Conservation (phyloP, 1,284 basidiomycete genomes). For the Xanthoconium separans region DNA sequence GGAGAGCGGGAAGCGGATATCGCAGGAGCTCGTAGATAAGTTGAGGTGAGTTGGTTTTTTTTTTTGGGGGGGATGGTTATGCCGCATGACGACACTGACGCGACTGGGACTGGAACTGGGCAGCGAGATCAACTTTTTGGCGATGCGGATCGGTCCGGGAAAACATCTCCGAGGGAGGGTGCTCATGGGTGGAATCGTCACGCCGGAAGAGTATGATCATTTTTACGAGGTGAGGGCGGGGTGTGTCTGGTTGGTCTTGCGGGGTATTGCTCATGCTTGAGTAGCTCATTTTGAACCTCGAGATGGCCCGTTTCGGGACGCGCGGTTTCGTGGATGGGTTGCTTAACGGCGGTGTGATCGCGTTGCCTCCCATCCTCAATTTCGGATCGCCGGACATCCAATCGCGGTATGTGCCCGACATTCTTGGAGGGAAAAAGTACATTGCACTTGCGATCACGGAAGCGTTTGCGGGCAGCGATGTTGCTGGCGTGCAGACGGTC, state of each 20-base stretch:
- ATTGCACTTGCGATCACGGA: constrained; percentile 75
- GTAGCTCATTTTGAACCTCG: constrained; percentile 82
- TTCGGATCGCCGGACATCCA: constrained; percentile 76
- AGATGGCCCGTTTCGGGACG: constrained; percentile 79
- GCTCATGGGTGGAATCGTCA: constrained; percentile 82
- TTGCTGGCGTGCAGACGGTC: constrained; percentile 79
- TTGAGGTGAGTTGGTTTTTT: constrained; percentile 49
- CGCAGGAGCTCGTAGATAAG: constrained; percentile 73
- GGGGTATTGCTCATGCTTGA: constrained; percentile 10
- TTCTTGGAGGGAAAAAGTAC: constrained; percentile 79
- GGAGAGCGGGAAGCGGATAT: constrained; percentile 76
- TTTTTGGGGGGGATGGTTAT: too few species aligned
- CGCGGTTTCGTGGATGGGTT: constrained; percentile 86
- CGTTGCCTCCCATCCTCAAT: constrained; percentile 83
- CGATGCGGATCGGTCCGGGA: constrained; percentile 91
- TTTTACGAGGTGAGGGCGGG: constrained; percentile 60
- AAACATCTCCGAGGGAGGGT: constrained; percentile 86
- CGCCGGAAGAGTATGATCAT: constrained; percentile 87
- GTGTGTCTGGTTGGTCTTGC: neutral
- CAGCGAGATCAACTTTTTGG: constrained; percentile 75
- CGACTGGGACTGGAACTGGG: neutral
- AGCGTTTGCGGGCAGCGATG: constrained; percentile 93
- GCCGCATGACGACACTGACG: neutral
- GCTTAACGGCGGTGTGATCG: constrained; percentile 81
- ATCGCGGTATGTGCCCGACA: constrained; percentile 70